Conservation (phyloP, 2,329 filamentous ascomycete genomes). For the Verticillium alfalfae region DNA sequence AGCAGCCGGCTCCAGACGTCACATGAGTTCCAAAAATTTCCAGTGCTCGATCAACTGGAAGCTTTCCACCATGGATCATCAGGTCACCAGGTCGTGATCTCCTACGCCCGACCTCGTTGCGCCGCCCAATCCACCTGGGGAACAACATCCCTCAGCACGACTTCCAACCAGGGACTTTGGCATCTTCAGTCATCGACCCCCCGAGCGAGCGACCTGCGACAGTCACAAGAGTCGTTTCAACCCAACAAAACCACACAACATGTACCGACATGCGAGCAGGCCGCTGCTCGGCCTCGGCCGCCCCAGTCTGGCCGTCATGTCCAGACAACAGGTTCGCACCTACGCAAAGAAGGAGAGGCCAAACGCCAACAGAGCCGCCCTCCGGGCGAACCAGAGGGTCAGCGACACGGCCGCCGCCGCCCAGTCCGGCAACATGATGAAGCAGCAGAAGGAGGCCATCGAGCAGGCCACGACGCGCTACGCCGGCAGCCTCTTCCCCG, state of each 20-base stretch:
- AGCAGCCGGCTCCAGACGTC: background rate
- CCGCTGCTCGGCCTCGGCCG: conserved; percentile 6
- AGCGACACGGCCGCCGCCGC: background rate
- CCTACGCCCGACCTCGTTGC: background rate
- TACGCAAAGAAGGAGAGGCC: background rate
- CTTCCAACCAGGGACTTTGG: background rate
- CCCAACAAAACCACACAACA: background rate
- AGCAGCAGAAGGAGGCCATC: background rate
- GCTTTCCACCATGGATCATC: background rate
- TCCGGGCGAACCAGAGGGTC: background rate
- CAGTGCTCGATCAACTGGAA: background rate
- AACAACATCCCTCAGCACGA: background rate
- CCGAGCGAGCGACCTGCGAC: background rate
- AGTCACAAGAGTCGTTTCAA: background rate
- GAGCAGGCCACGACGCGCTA: background rate
- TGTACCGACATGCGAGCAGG: conserved; percentile 7
- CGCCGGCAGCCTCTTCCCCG: background rate
- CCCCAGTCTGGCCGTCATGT: background rate
- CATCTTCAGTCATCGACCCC: no score
- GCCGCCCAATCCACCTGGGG: background rate
- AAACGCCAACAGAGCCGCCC: background rate
- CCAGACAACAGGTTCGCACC: background rate
- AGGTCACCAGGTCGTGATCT: background rate
- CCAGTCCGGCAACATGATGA: background rate
- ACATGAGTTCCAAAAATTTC: background rate